Percentiles rank a stretch among this genome's conserved stretches.
Conservation (phyloP, 495 filamentous ascomycete species). For the Penicillium robsamsonii region DNA sequence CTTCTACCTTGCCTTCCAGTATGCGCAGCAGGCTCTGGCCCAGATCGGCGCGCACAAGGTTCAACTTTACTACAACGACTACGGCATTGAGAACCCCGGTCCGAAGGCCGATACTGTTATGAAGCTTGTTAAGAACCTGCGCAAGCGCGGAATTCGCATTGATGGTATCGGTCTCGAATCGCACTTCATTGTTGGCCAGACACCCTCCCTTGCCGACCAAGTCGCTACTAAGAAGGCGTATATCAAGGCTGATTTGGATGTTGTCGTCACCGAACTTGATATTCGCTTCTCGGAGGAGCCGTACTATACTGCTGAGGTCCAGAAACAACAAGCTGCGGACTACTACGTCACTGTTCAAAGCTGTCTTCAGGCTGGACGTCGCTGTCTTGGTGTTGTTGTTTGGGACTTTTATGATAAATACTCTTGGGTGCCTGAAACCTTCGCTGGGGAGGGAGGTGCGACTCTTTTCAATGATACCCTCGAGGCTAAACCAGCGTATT, state of each 20-base stretch:
- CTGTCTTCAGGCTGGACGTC: slow-evolving; percentile 48
- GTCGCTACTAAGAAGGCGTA: slow-evolving; percentile 41
- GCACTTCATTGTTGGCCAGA: slow-evolving; percentile 55
- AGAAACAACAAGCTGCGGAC: slow-evolving; percentile 50
- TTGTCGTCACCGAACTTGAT: slow-evolving; percentile 64
- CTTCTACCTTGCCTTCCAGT: slow-evolving; percentile 37
- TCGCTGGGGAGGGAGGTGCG: slow-evolving; percentile 45
- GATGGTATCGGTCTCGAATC: slow-evolving; percentile 60
- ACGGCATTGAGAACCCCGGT: slow-evolving; percentile 57
- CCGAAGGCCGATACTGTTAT: slow-evolving; percentile 48
- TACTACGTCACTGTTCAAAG: slow-evolving; percentile 53
- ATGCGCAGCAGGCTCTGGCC: slow-evolving; percentile 40
- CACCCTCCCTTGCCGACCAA: slow-evolving; percentile 41
- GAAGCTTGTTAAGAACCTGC: slow-evolving; percentile 46
- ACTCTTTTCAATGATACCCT: slow-evolving; percentile 47
- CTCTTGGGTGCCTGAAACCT: slow-evolving; percentile 52
- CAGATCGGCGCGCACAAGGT: slow-evolving; percentile 29
- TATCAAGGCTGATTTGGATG: slow-evolving; percentile 50
- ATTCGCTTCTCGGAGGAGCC: slow-evolving; percentile 44
- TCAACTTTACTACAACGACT: slow-evolving; percentile 68
- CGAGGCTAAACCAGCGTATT: slow-evolving; percentile 49
- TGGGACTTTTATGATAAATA: slow-evolving; percentile 58
- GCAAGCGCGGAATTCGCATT: slow-evolving; percentile 50
- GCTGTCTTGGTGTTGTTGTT: slow-evolving; percentile 60
- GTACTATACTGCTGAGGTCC: slow-evolving; percentile 28